Evolutionary conservation across 352 stramenopile genomes (phyloP).

Genomic region (Phytophthora kernoviae): DNA sequence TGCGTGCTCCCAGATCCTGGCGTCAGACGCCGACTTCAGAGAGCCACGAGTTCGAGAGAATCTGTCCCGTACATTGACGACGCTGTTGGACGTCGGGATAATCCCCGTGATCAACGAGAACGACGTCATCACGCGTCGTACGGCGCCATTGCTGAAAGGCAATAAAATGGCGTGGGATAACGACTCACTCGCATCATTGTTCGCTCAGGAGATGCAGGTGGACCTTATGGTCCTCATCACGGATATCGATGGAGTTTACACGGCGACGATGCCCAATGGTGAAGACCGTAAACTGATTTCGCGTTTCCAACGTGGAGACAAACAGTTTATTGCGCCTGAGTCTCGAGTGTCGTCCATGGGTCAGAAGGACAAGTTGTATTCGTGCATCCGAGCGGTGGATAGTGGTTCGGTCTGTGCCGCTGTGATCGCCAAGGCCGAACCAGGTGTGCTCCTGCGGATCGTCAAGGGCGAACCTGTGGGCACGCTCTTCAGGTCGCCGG

Average conservation of each 20-base stretch:
- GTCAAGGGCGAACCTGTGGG: slow-evolving; percentile 71
- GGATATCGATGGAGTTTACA: slow-evolving; percentile 72
- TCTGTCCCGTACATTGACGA: slow-evolving; percentile 62
- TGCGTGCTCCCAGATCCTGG: slow-evolving; percentile 80
- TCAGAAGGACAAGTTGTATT: slow-evolving; percentile 84
- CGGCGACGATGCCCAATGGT: slow-evolving; percentile 23
- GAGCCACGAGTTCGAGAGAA: slow-evolving; percentile 66
- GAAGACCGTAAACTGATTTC: slow-evolving; percentile 41
- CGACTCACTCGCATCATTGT: slow-evolving; percentile 80
- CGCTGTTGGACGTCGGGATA: slow-evolving; percentile 80
- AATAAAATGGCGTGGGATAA: slow-evolving; percentile 86
- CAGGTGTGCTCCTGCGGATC: slow-evolving; percentile 62
- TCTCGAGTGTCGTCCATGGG: slow-evolving; percentile 67
- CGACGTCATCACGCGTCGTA: slow-evolving; percentile 77
- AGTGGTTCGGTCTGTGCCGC: slow-evolving; percentile 62
- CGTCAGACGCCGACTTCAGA: slow-evolving; percentile 80
- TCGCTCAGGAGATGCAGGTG: slow-evolving; percentile 71
- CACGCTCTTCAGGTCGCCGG: slow-evolving; percentile 61
- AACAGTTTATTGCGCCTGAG: slow-evolving; percentile 46
- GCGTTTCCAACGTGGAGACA: slow-evolving; percentile 52
- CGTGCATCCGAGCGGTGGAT: slow-evolving; percentile 80
- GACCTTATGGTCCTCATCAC: slow-evolving; percentile 84
- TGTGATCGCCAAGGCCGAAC: slow-evolving; percentile 70
- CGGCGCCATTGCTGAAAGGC: slow-evolving; percentile 59
- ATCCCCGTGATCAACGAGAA: slow-evolving; percentile 90